Evolutionary conservation across 2,329 filamentous ascomycete genomes (phyloP), one percentile per base, ranked within the genome.

Genomic region (Ophiocordyceps polyrhachis-furcata): DNA sequence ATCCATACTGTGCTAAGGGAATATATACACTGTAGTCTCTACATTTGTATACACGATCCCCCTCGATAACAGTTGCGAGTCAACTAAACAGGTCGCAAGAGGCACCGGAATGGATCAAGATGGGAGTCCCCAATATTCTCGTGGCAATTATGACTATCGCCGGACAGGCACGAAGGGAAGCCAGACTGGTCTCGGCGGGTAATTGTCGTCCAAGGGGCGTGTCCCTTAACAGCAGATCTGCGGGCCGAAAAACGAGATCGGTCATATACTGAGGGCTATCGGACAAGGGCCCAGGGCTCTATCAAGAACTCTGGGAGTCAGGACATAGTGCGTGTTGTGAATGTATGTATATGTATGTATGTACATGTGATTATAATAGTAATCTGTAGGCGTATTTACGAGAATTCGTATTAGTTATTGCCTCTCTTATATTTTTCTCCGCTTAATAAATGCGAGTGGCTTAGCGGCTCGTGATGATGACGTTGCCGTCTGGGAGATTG

Each of bases 381-480:
- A 23, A 23, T 23, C 21, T 23, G 21, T 23, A 23, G 21, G 3
- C 9, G 5, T 28, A 28, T 28, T 9, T 28, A 5, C 25, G 25
- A 28, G 25, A 28, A 38, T 19, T 38, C 35, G 35, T 38, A 38
- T 38, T 19, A n/a, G 9, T 38, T 38, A 38, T 38, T 19, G n/a
- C 35, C 35, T 9, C 25, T 28, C 25, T 28, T 17, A 9, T 21
- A 9, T 21, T 19, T 25, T 32, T 28, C 19, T 29, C 42, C 40
- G 42, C 23, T 35, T 31, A 19, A 43, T 19, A 43, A 28, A 43
- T 46, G 40, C 41, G 23, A 29, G 44, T 43, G 44, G 44, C 44
- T 46, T 28, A 45, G 37, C 41, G 20, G 44, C 29, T 29, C n/a
- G 38, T 43, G 43, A 46, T 38, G 42, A 48, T 48, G 47, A 49